Conservation (phyloP, 495 filamentous ascomycete genomes). For the Aspergillus coremiiformis region DNA sequence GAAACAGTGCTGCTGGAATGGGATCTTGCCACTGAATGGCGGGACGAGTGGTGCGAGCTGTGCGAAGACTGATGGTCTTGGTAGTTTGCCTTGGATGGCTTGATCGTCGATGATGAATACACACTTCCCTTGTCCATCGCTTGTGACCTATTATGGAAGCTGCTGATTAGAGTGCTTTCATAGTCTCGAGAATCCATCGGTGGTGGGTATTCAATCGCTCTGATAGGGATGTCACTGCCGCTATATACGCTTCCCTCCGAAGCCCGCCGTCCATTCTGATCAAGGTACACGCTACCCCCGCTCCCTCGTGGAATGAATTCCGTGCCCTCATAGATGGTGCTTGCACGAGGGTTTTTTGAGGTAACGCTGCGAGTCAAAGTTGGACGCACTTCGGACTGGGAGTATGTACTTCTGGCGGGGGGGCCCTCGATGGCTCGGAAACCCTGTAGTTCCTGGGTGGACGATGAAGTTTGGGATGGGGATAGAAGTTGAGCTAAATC, state of each 20-base stretch:
- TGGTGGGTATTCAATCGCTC: conserved; percentile 39
- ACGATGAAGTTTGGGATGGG: conserved; percentile 21
- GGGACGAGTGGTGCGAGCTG: conserved; percentile 13
- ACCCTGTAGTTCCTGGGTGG: conserved; percentile 18
- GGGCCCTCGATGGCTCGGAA: conserved; percentile 40
- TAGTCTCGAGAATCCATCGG: conserved; percentile 24
- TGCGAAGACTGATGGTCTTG: conserved; percentile 17
- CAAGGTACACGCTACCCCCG: conserved; percentile 21
- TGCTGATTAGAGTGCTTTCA: conserved; percentile 36
- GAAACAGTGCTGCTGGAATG: conserved; percentile 20
- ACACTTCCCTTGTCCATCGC: conserved; percentile 29
- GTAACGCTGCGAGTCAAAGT: conserved; percentile 25
- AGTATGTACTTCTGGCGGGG: conserved; percentile 30
- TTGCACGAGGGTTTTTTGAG: conserved; percentile 37
- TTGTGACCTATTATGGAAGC: conserved; percentile 32
- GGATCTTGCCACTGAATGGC: conserved; percentile 14
- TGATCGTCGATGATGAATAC: conserved; percentile 38
- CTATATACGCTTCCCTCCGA: conserved; percentile 34
- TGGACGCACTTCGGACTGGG: conserved; percentile 26
- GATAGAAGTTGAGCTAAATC: conserved; percentile 26
- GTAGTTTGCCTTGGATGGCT: conserved; percentile 28
- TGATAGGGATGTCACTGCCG: conserved; percentile 28
- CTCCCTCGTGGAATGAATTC: conserved; percentile 24
- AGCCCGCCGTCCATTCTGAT: conserved; percentile 31
- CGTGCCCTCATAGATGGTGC: conserved; percentile 38